phyloP scores from a whole-genome alignment of 2,329 filamentous ascomycete species.

The Aspergillus aculeatinus region DNA sequence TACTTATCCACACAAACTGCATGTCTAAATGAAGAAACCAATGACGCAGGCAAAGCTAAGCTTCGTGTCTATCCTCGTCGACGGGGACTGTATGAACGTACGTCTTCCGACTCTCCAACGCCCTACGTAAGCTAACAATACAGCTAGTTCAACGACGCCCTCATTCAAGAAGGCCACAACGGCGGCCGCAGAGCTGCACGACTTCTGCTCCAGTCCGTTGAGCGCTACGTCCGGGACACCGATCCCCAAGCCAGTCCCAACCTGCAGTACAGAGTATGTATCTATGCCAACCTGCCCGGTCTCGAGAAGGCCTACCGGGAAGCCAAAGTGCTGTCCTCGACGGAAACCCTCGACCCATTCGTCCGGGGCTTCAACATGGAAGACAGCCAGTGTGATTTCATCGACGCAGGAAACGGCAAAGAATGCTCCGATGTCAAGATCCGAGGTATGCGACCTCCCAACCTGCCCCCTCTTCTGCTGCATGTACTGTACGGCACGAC shows the following conservation, averaged over 20 bases:
- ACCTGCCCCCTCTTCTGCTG: background rate
- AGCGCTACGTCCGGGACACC: constrained; percentile 25
- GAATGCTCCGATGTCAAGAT: constrained; percentile 47
- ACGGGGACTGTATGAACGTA: constrained; percentile 44
- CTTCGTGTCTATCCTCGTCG: constrained; percentile 39
- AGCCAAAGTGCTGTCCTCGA: constrained; percentile 24
- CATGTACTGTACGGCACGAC: too few relatives aligned
- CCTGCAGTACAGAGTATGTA: constrained; percentile 33
- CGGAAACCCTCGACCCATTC: constrained; percentile 33
- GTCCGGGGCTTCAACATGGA: constrained; percentile 46
- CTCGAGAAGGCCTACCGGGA: constrained; percentile 37
- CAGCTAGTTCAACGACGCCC: constrained; percentile 42
- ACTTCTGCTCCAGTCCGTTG: constrained; percentile 26
- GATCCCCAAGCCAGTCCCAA: constrained; percentile 21
- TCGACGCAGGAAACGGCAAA: constrained; percentile 46
- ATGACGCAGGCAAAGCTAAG: constrained; percentile 15
- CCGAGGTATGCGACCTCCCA: constrained; percentile 30
- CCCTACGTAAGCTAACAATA: background rate
- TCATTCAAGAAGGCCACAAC: constrained; percentile 30
- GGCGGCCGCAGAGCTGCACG: constrained; percentile 34
- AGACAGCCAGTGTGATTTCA: constrained; percentile 38
- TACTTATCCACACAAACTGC: background rate
- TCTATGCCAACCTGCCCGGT: constrained; percentile 43
- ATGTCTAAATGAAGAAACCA: background rate
- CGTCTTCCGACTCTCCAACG: background rate